Evolutionary conservation across 495 filamentous ascomycete genomes (phyloP).

Genomic region (Penicillium cataractarum): DNA sequence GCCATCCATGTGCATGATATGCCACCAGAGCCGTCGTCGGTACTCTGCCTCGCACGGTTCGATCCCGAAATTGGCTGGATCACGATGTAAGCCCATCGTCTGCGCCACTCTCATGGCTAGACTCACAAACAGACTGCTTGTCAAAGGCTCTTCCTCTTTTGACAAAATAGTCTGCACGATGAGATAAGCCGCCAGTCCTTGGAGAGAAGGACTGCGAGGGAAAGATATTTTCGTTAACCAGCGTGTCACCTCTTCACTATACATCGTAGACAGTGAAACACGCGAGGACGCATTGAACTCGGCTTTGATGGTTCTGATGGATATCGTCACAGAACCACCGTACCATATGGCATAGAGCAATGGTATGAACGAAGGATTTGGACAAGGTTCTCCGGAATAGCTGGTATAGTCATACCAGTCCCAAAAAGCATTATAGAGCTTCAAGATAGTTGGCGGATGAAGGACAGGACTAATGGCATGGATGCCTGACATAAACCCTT

Average conservation of each 20-base stretch:
- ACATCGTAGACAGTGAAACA: slow-evolving; percentile 40
- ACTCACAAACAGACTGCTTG: slow-evolving; percentile 55
- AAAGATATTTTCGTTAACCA: slow-evolving; percentile 52
- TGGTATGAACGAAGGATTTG: slow-evolving; percentile 49
- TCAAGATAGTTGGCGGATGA: slow-evolving; percentile 48
- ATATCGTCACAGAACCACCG: slow-evolving; percentile 51
- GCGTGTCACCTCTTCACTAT: slow-evolving; percentile 44
- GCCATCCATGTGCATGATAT: slow-evolving; percentile 68
- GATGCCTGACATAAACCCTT: slow-evolving; percentile 52
- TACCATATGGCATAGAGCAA: slow-evolving; percentile 54
- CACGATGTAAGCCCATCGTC: slow-evolving; percentile 72
- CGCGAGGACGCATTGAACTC: slow-evolving; percentile 46
- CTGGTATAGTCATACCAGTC: slow-evolving; percentile 52
- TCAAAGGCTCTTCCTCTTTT: slow-evolving; percentile 52
- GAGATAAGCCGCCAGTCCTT: slow-evolving; percentile 49
- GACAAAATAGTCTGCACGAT: slow-evolving; percentile 51
- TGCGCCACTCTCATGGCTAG: slow-evolving; percentile 68
- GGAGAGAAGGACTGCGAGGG: slow-evolving; percentile 49
- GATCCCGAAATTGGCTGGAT: slow-evolving; percentile 69
- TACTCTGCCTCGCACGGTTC: slow-evolving; percentile 68
- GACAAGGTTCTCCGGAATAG: slow-evolving; percentile 47
- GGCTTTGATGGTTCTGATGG: slow-evolving; percentile 46
- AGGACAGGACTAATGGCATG: slow-evolving; percentile 51
- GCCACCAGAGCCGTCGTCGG: slow-evolving; percentile 73
- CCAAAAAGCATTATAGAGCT: slow-evolving; percentile 50